phyloP scores from a whole-genome alignment of 345 rosid species.

The Hibiscus trionum region DNA sequence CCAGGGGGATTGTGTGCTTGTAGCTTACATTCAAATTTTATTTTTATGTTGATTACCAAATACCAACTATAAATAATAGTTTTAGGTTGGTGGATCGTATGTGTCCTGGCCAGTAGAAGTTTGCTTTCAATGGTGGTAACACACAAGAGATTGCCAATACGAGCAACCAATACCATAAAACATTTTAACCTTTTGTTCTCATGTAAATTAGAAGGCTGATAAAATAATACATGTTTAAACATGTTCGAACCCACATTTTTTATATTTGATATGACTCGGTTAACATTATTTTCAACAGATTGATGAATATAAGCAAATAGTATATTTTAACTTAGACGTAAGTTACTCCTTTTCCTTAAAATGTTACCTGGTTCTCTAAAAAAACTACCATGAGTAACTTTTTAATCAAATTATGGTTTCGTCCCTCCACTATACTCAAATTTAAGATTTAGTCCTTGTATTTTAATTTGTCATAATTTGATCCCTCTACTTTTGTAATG shows the following conservation, averaged over 20 bases:
- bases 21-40: background rate
- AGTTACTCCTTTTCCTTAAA: background rate
- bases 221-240: no score
- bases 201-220: background rate
- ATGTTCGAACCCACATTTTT: no score
- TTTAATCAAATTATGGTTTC: background rate
- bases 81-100: background rate
- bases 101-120: conserved; percentile 1
- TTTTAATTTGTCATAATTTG: no score
- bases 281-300: background rate
- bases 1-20: background rate
- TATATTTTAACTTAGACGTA: no score
- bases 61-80: conserved; percentile 2
- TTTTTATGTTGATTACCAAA: background rate
- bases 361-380: background rate
- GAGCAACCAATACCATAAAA: background rate
- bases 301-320: background rate
- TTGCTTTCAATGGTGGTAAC: conserved; percentile 8
- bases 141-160: background rate
- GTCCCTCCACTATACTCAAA: no score
- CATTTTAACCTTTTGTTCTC: background rate
- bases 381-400: background rate
- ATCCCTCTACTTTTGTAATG: no score
- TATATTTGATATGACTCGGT: no score
- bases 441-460: no score